Base-by-base conservation (phyloP, 2,329 filamentous ascomycete species). In the Pestalotiopsis sp. region DNA sequence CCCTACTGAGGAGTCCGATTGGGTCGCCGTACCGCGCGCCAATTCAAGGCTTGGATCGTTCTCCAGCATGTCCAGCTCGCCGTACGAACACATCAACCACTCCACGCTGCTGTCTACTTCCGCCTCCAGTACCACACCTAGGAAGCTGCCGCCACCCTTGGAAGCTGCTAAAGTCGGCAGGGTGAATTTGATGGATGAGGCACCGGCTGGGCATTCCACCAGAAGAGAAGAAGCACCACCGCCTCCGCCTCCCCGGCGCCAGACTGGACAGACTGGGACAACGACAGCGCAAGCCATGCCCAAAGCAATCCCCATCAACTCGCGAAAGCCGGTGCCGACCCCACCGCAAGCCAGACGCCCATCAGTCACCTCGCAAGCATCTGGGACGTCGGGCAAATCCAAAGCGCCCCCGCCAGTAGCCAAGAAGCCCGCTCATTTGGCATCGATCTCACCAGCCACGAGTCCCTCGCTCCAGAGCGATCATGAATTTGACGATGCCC, bases 1-100 rank as follows among this genome's bases (percentile, higher is more conserved):
- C 1, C 84, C 87, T 0, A 90, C 88, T 1, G 86, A 91, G 39
- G 93, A 97, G 78, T 88, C 91, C 11, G 95, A 98, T 75, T 98
- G 96, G 96, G 89, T 97, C 57, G 86, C 86, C 3, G 83, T 91
- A 5, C 85, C 88, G 25, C 82, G 87, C 39, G 81, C 85, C 3
- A 82, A 84, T 57, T 87, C 87, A 17, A 84, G 86, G 49, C 78
- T 87, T 38, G 87, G 86, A 0, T 82, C 86, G 0, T 83, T 84
- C 70, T 88, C 86, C 49, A 88, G 85, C 75, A 84, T 90, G 69
- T 89, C 87, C 11, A 88, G 84, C 66, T 90, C 86, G 23, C 87
- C 86, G 1, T 90, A 87, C 71, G 88, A 90, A 71, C 85, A 89
- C 68, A 82, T 89, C 68, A 85, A 83, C 69, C 80, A 86, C 64